A percentile compares a stretch with the other conserved stretches of the same genome.
phyloP scores from a whole-genome alignment of 139 green algal genomes.

The Zygnema cylindricum region DNA sequence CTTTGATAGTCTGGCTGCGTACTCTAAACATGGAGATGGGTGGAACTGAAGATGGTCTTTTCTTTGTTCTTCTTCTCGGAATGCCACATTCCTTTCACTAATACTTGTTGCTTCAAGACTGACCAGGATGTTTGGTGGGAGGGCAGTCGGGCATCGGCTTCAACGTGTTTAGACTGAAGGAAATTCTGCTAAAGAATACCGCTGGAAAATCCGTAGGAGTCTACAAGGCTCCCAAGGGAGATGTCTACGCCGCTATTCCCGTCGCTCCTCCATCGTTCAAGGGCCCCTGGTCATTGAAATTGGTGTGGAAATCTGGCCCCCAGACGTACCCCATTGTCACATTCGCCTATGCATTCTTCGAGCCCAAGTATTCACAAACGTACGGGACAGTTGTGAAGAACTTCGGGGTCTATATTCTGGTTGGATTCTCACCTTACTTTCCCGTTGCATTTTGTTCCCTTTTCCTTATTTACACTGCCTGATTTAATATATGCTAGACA shows the following conservation, averaged over 20 bases:
- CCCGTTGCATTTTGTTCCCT: no score
- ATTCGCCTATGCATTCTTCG: neutral
- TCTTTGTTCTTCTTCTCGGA: no score
- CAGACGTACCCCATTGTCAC: neutral
- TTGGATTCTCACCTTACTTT: no score
- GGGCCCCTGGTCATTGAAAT: neutral
- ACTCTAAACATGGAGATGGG: no score
- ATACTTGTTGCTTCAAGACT: no score
- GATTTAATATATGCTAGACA: no score
- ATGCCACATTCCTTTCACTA: no score
- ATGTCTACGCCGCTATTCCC: neutral
- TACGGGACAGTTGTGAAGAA: neutral
- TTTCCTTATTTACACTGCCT: no score
- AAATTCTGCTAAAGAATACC: neutral
- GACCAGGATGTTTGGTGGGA: no score
- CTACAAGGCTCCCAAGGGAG: neutral
- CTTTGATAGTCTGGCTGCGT: no score
- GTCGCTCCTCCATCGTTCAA: neutral
- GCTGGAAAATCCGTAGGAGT: neutral
- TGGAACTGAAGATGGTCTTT: no score
- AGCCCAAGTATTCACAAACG: neutral
- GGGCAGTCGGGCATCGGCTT: neutral
- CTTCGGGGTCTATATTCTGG: no score
- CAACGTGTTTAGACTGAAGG: neutral
- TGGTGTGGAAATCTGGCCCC: neutral